phyloP scores from a whole-genome alignment of 305 asterid species.

The Solanum hybrid region DNA sequence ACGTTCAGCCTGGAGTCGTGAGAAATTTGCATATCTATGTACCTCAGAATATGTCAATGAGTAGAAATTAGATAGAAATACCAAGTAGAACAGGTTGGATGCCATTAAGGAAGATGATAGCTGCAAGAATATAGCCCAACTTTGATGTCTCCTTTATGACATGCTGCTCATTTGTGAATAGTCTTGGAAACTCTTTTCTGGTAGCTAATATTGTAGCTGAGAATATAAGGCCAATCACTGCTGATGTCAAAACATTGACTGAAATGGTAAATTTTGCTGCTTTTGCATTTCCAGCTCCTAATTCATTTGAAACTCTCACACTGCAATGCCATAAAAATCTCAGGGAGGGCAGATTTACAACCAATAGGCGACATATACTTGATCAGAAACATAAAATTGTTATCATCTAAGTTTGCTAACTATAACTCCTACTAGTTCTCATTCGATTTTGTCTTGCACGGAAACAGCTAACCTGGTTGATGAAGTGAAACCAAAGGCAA shows the following conservation, averaged over 20 bases:
- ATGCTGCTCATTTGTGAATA: slow-evolving; percentile 41
- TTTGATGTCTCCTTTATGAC: slow-evolving; percentile 49
- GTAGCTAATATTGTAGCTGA: slow-evolving; percentile 37
- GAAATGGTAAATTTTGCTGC: slow-evolving; percentile 54
- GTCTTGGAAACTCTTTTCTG: slow-evolving; percentile 31
- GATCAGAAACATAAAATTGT: background rate
- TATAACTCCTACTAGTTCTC: background rate
- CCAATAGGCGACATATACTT: background rate
- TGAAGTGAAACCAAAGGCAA: slow-evolving; percentile 27
- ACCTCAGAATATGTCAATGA: background rate
- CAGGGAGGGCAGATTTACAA: background rate
- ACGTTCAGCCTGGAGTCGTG: background rate
- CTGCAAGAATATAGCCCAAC: slow-evolving; percentile 66
- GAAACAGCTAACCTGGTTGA: slow-evolving; percentile 17
- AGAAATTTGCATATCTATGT: background rate
- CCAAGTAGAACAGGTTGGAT: slow-evolving; percentile 72
- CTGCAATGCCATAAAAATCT: slow-evolving; percentile 23
- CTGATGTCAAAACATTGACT: slow-evolving; percentile 46
- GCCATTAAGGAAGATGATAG: slow-evolving; percentile 66
- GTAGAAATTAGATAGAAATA: slow-evolving; percentile 1
- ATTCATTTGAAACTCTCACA: slow-evolving; percentile 73
- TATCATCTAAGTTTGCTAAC: background rate
- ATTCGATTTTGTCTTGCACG: background rate
- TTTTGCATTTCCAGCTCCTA: slow-evolving; percentile 62
- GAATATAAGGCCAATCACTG: slow-evolving; percentile 50